phyloP scores from a whole-genome alignment of 2,329 filamentous ascomycete species.

The Xylariaceae sp. region DNA sequence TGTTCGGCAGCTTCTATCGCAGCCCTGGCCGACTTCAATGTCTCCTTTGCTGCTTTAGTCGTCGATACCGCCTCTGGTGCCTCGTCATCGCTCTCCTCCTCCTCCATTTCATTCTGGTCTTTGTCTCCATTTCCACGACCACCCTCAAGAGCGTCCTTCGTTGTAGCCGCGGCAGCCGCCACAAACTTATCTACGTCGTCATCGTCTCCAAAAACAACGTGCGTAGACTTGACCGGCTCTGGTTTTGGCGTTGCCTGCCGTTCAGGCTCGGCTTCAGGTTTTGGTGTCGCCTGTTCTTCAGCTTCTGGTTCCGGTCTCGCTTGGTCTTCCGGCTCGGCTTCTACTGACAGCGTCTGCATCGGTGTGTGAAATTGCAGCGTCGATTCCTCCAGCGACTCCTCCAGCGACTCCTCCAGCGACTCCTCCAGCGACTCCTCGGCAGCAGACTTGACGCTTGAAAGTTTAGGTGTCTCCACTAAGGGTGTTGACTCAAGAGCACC shows the following conservation, averaged over 20 bases:
- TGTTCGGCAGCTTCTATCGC: slow-evolving; percentile 46
- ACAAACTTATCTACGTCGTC: slow-evolving; percentile 32
- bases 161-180: slow-evolving; percentile 22
- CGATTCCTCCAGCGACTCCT: slow-evolving; percentile 2
- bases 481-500: slow-evolving; percentile 18
- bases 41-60: slow-evolving; percentile 41
- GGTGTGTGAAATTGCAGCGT: not conserved
- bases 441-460: slow-evolving; percentile 24
- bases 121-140: slow-evolving; percentile 21
- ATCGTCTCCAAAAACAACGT: slow-evolving; percentile 31
- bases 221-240: slow-evolving; percentile 26
- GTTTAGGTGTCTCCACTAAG: slow-evolving; percentile 20
- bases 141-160: slow-evolving; percentile 5
- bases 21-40: slow-evolving; percentile 41
- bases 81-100: slow-evolving; percentile 43
- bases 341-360: slow-evolving; percentile 2
- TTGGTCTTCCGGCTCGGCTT: slow-evolving; percentile 7
- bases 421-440: slow-evolving; percentile 19
- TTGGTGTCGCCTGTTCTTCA: slow-evolving; percentile 12
- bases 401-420: slow-evolving; percentile 18
- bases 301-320: not conserved
- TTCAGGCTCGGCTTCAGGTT: slow-evolving; percentile 14
- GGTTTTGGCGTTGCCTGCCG: slow-evolving; percentile 15
- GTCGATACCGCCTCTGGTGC: slow-evolving; percentile 56
- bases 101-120: slow-evolving; percentile 35